Percentiles rank a stretch among this genome's conserved stretches.
phyloP scores from a whole-genome alignment of 2,329 filamentous ascomycete genomes.

The Mycosphaerella sp. region DNA sequence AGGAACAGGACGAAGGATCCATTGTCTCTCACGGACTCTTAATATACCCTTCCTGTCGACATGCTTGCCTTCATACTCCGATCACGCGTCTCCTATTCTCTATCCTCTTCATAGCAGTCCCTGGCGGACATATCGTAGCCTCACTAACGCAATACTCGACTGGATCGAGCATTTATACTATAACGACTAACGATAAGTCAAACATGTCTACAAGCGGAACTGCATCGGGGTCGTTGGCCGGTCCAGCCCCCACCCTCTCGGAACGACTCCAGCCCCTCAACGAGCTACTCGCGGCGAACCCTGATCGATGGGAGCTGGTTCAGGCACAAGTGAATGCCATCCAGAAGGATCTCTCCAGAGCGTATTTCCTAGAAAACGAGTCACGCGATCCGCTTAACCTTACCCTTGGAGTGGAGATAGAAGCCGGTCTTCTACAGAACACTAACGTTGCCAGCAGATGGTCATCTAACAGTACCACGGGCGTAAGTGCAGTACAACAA shows the following conservation, averaged over 20 bases:
- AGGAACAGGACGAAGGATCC: neutral
- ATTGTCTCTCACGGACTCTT: neutral
- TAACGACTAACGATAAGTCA: neutral
- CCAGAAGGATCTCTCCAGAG: neutral
- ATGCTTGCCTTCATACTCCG: neutral
- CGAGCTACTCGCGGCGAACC: neutral
- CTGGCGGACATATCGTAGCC: neutral
- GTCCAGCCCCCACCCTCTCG: neutral
- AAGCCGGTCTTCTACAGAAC: conserved; percentile 8
- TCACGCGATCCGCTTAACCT: neutral
- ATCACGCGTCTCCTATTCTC: neutral
- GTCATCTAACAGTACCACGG: neutral
- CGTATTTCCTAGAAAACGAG: neutral
- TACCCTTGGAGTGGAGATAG: conserved; percentile 14
- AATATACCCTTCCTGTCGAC: neutral
- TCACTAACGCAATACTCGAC: neutral
- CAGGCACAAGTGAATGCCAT: neutral
- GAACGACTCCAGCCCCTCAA: neutral
- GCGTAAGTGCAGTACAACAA: neutral
- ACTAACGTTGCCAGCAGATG: neutral
- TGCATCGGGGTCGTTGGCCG: neutral
- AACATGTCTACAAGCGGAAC: neutral
- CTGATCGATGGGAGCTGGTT: neutral
- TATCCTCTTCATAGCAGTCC: neutral
- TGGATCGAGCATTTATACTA: neutral